These are phyloP conservation scores for Blastomyces silverae DNA, from an alignment of 2,329 filamentous ascomycete species.

Conservation along the genomic window DNA sequence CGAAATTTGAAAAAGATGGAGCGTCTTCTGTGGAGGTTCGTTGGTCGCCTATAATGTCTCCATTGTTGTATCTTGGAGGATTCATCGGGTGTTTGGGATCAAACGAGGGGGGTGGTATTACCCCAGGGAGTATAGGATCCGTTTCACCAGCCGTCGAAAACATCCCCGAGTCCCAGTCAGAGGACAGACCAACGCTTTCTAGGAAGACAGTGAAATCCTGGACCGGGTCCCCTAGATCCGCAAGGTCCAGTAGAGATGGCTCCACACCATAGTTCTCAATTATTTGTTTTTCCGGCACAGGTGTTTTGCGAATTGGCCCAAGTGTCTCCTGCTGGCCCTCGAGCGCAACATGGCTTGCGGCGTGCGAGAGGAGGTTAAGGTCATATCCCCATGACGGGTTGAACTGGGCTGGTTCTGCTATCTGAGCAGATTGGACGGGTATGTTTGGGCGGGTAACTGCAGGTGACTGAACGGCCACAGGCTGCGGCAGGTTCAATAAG, in stretches of 20 bases:
- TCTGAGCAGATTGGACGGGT: slow-evolving; percentile 34
- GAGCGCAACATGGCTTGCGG: slow-evolving; percentile 45
- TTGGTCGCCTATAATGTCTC: slow-evolving; percentile 36
- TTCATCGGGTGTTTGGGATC: slow-evolving; percentile 31
- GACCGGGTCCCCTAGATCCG: slow-evolving; percentile 44
- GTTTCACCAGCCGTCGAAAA: slow-evolving; percentile 39
- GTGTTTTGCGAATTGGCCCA: slow-evolving; percentile 34
- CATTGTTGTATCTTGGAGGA: slow-evolving; percentile 35
- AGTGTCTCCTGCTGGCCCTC: slow-evolving; percentile 41
- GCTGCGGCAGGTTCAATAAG: slow-evolving; percentile 43
- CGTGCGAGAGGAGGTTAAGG: slow-evolving; percentile 44
- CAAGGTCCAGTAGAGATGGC: slow-evolving; percentile 42
- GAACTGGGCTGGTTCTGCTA: slow-evolving; percentile 42
- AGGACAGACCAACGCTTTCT: slow-evolving; percentile 45
- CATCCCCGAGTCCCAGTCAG: slow-evolving; percentile 45
- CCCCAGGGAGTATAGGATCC: slow-evolving; percentile 34
- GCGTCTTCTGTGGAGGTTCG: slow-evolving; percentile 37
- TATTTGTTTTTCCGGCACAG: slow-evolving; percentile 34
- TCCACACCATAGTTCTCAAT: slow-evolving; percentile 41
- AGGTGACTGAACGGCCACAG: slow-evolving; percentile 38
- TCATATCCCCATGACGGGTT: slow-evolving; percentile 48
- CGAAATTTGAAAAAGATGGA: slow-evolving; percentile 45
- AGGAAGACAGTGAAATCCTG: slow-evolving; percentile 46
- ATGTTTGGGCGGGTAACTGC: slow-evolving; percentile 32
- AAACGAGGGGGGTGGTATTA: slow-evolving; percentile 32